Evolutionary conservation across 805 yeast genomes (phyloP), one percentile per base, ranked within the genome.

Genomic region (Dipodascus albidus): DNA sequence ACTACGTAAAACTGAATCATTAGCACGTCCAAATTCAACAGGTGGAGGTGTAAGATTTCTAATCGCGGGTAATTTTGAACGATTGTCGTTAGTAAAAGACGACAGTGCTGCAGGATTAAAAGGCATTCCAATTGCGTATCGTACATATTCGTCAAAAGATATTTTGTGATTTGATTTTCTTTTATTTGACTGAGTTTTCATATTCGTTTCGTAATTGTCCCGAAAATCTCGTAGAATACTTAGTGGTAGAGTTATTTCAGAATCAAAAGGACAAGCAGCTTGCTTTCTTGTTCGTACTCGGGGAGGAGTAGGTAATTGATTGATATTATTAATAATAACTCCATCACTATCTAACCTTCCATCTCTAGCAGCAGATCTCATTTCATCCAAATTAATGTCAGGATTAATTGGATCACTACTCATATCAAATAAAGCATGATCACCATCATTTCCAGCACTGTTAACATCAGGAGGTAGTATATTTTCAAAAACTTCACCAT

Each of bases 51-150:
- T 38, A 4, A 38, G 15, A 14, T 38, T 38, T 14, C 44, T 38
- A 6, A 38, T 38, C 20, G 9, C 44, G 4, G 44, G 44, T 6
- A 38, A 19, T 38, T 4, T 11, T 14, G 17, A 19, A 3, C 20
- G 9, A 11, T 6, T 14, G n/a, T 38, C n/a, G 20, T 14, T 38
- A 14, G 4, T 6, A 6, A 38, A 11, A 11, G 20, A 14, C 9
- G 44, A 38, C 9, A 38, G 3, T 6, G 9, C n/a, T 14, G 14
- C 17, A 6, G 20, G 17, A 14, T 19, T 38, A 19, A 38, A 38
- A 11, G 44, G 44, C 44, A 38, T 38, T 38, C 44, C 44, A 38
- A 38, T 38, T n/a, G 44, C 44, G 20, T 38, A 38, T 38, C 20
- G 17, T 11, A 17, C 44, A 19, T 38, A 38, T 19, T 38, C 44